Percentiles rank a stretch among this genome's conserved stretches.
Conservation (phyloP, 1,139 yeast species). For the Kodamaea sp. region DNA sequence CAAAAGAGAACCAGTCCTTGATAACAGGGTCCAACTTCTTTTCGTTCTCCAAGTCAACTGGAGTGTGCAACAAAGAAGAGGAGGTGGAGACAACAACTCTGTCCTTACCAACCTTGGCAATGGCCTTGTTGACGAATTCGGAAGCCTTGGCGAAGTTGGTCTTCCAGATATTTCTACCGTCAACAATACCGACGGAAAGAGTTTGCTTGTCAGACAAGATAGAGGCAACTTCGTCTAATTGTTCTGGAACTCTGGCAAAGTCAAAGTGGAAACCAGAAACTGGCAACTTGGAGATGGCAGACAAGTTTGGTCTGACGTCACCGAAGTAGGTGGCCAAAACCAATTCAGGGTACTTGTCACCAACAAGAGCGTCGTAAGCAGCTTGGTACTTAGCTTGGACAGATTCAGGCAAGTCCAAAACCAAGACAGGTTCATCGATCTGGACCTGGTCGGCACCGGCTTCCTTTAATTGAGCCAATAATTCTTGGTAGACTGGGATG, state of each 20-base stretch:
- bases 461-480: slow-evolving; percentile 79
- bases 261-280: slow-evolving; percentile 97
- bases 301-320: slow-evolving; percentile 95
- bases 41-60: slow-evolving; percentile 93
- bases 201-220: slow-evolving; percentile 67
- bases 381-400: slow-evolving; percentile 84
- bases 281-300: slow-evolving; percentile 84
- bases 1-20: slow-evolving; percentile 98
- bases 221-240: slow-evolving; percentile 78
- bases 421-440: slow-evolving; percentile 96
- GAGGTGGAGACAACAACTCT: slow-evolving; percentile 92
- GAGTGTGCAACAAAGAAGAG: slow-evolving; percentile 96
- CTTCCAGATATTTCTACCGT: slow-evolving; percentile 99
- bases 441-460: slow-evolving; percentile 97
- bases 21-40: slow-evolving; percentile 84
- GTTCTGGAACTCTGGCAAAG: slow-evolving; percentile 95
- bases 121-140: slow-evolving; percentile 77
- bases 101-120: slow-evolving; percentile 81
- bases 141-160: slow-evolving; percentile 88
- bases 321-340: slow-evolving; percentile 93
- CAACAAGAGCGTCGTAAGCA: slow-evolving; percentile 74
- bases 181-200: slow-evolving; percentile 94
- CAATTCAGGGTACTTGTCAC: slow-evolving; percentile 72
- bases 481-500: slow-evolving; percentile 88
- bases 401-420: slow-evolving; percentile 84